Conservation (phyloP, 2,329 filamentous ascomycete species). For the Daldinia eschscholtzii region DNA sequence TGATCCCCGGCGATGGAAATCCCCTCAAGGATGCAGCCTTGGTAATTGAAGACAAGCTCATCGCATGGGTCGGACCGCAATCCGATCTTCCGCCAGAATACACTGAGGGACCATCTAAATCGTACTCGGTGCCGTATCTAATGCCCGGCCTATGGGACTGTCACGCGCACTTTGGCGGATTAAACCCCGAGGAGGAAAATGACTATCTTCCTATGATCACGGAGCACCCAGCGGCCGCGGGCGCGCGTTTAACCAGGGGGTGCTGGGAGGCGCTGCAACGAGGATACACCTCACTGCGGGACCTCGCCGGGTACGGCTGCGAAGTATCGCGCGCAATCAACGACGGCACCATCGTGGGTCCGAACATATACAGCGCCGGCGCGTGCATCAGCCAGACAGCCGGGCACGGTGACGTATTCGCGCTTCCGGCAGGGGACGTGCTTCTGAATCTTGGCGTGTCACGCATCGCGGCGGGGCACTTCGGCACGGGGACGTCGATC, state of each 20-base stretch:
- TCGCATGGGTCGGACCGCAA: slow-evolving; percentile 56
- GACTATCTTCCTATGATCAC: slow-evolving; percentile 42
- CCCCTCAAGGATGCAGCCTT: slow-evolving; percentile 53
- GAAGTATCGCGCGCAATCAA: slow-evolving; percentile 51
- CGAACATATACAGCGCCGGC: slow-evolving; percentile 52
- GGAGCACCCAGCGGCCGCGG: slow-evolving; percentile 51
- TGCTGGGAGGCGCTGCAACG: slow-evolving; percentile 57
- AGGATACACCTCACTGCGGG: slow-evolving; percentile 54
- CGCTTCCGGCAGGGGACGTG: slow-evolving; percentile 53
- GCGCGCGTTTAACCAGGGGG: slow-evolving; percentile 52
- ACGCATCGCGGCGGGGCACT: slow-evolving; percentile 51
- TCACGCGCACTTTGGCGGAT: slow-evolving; percentile 52
- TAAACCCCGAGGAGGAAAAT: slow-evolving; percentile 35
- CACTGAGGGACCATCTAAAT: slow-evolving; percentile 46
- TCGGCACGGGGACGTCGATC: slow-evolving; percentile 45
- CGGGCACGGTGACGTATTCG: slow-evolving; percentile 55
- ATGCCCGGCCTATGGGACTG: slow-evolving; percentile 56
- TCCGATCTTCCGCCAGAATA: slow-evolving; percentile 50
- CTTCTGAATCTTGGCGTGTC: slow-evolving; percentile 54
- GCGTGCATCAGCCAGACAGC: slow-evolving; percentile 54
- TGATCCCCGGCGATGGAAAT: slow-evolving; percentile 57
- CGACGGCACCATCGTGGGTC: slow-evolving; percentile 53
- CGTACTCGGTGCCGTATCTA: slow-evolving; percentile 49
- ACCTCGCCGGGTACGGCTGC: slow-evolving; percentile 53
- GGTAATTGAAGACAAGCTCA: slow-evolving; percentile 55